Evolutionary conservation across 257 asterid species (phyloP).

Genomic region (Nicotiana sylvestris): DNA sequence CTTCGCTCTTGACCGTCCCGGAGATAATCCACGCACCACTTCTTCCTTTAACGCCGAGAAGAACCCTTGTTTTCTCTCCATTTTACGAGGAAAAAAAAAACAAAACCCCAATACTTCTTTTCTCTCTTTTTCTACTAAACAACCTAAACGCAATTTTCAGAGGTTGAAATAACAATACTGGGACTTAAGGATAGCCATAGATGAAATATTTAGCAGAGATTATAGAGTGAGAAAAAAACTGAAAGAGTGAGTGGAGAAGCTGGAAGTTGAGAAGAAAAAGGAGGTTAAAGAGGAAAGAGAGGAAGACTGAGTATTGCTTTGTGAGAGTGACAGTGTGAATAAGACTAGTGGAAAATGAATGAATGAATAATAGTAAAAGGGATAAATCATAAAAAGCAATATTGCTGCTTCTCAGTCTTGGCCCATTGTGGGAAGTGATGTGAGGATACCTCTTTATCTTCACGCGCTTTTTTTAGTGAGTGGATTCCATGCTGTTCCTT

Average conservation of each 20-base stretch:
- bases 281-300: background rate
- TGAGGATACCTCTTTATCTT: background rate
- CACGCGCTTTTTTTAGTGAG: background rate
- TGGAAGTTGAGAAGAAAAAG: constrained; percentile 6
- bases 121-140: background rate
- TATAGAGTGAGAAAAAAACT: background rate
- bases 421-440: background rate
- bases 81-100: background rate
- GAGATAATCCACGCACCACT: constrained; percentile 84
- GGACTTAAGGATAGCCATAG: background rate
- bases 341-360: background rate
- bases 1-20: constrained; percentile 69
- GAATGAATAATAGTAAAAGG: background rate
- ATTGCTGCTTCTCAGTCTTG: background rate
- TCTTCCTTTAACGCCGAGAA: constrained; percentile 85
- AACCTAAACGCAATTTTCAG: background rate
- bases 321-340: constrained; percentile 17
- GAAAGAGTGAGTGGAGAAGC: background rate
- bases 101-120: background rate
- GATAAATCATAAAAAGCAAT: background rate
- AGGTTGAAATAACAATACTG: background rate
- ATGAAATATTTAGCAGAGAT: background rate
- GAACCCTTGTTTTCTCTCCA: constrained; percentile 91
- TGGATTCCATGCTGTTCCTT: background rate
- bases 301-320: constrained; percentile 3